Conservation (phyloP, 169 alveolate species). For the Cryptosporidium felis region DNA sequence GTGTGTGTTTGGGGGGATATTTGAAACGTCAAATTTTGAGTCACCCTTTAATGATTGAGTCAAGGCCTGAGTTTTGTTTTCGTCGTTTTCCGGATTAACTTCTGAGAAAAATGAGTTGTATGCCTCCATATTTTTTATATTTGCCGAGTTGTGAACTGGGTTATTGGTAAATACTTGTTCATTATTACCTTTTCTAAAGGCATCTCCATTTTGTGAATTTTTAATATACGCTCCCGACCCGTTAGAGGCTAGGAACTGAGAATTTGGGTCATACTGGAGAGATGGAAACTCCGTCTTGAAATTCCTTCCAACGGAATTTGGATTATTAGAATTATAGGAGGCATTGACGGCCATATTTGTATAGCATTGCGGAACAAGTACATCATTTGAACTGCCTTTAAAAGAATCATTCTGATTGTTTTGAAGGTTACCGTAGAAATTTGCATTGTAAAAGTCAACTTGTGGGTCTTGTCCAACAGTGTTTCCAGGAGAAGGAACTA, state of each 20-base stretch:
- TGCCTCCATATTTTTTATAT: background rate
- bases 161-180: background rate
- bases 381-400: background rate
- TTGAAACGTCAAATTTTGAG: background rate
- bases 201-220: background rate
- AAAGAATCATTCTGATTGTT: background rate
- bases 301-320: constrained; percentile 27
- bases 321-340: background rate
- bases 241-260: background rate
- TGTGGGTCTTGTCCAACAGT: constrained; percentile 58
- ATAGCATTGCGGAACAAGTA: constrained; percentile 15
- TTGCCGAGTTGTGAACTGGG: background rate
- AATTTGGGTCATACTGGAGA: constrained; percentile 24
- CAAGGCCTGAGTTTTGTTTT: constrained; percentile 27
- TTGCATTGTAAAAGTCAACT: constrained; percentile 19
- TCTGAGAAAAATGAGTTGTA: background rate
- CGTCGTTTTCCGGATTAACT: background rate
- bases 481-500: background rate
- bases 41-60: constrained; percentile 38
- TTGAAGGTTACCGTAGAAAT: constrained; percentile 16
- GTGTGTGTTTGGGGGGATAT: constrained; percentile 46
- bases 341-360: constrained; percentile 62
- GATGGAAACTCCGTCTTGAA: constrained; percentile 58
- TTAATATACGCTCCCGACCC: background rate
- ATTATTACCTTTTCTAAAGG: background rate